Conservation (phyloP, 169 alveolate genomes). For the Plasmodium malariae region DNA sequence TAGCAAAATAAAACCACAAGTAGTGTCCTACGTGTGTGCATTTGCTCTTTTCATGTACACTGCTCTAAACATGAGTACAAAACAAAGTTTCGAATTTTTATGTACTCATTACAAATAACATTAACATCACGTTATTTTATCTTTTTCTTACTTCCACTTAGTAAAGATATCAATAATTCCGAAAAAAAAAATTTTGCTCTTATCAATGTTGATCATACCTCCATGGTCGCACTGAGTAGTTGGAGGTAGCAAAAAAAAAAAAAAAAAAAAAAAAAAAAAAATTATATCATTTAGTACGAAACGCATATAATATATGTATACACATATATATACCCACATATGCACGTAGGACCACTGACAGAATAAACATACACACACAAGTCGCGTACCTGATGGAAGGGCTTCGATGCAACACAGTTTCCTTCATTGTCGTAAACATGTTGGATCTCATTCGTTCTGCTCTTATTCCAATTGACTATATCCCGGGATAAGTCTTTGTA, state of each 20-base stretch:
- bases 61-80: too few species aligned
- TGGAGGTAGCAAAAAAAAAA: background rate
- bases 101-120: too few species aligned
- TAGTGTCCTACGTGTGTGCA: too few species aligned
- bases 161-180: constrained; percentile 86
- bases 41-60: too few species aligned
- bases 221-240: constrained; percentile 53
- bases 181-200: constrained; percentile 78
- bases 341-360: too few species aligned
- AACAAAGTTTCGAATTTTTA: too few species aligned
- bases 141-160: constrained; percentile 76
- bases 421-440: constrained; percentile 55
- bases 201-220: constrained; percentile 62
- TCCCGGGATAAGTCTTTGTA: constrained; percentile 78
- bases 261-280: background rate
- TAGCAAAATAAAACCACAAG: too few species aligned
- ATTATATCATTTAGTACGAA: background rate
- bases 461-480: constrained; percentile 78
- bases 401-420: constrained; percentile 17
- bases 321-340: background rate
- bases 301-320: background rate
- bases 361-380: too few species aligned
- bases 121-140: too few species aligned
- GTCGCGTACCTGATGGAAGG: constrained; percentile 47
- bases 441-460: constrained; percentile 41